Evolutionary conservation across 2,329 filamentous ascomycete genomes (phyloP).

Genomic region (Sclerotinia sclerotiorum): DNA sequence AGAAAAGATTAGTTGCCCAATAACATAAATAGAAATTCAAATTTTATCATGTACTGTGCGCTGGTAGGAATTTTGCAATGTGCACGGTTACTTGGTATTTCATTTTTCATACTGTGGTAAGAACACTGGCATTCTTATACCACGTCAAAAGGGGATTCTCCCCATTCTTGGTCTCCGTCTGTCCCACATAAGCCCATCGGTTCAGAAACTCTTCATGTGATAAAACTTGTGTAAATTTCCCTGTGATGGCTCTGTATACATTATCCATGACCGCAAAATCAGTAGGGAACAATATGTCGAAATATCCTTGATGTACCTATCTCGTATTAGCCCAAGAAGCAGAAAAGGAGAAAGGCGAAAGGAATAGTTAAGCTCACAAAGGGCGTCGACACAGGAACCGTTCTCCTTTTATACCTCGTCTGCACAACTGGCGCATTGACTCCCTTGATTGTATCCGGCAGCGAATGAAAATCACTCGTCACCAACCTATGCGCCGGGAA

Average conservation of each 20-base stretch:
- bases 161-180: constrained; percentile 83
- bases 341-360: not conserved
- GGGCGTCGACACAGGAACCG: constrained; percentile 86
- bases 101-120: constrained; percentile 71
- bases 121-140: constrained; percentile 93
- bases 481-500: constrained; percentile 90
- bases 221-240: constrained; percentile 81
- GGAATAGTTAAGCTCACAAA: constrained; percentile 59
- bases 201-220: constrained; percentile 89
- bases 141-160: constrained; percentile 91
- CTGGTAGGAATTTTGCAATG: not conserved
- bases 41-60: not conserved
- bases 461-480: constrained; percentile 83
- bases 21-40: not conserved
- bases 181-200: constrained; percentile 85
- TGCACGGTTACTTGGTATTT: constrained; percentile 9
- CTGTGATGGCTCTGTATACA: constrained; percentile 89
- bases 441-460: constrained; percentile 80
- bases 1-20: constrained; percentile 3
- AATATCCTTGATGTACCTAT: constrained; percentile 95
- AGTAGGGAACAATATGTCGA: constrained; percentile 97
- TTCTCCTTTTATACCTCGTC: constrained; percentile 83
- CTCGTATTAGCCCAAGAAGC: constrained; percentile 13
- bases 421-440: constrained; percentile 95
- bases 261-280: constrained; percentile 89